These are phyloP conservation scores for Sporothrix protearum DNA, from an alignment of 2,329 filamentous ascomycete species.

Conservation along the genomic window DNA sequence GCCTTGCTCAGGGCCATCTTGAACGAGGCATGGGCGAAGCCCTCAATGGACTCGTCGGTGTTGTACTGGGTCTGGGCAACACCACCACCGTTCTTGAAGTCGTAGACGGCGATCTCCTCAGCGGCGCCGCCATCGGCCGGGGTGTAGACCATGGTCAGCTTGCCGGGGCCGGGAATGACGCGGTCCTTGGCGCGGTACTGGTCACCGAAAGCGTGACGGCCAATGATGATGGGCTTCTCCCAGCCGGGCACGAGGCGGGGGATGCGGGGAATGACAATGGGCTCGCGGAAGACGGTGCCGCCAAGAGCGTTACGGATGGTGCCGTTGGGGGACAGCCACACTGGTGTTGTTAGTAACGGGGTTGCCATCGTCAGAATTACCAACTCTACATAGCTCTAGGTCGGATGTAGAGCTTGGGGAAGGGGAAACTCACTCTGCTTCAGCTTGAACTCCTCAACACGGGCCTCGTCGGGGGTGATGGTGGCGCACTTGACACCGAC, in stretches of 20 bases:
- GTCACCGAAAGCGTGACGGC: conserved; percentile 96
- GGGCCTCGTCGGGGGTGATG: conserved; percentile 95
- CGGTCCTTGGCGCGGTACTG: conserved; percentile 96
- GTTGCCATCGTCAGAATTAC: not conserved
- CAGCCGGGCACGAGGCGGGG: conserved; percentile 93
- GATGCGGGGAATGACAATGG: conserved; percentile 91
- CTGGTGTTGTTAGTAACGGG: conserved; percentile 41
- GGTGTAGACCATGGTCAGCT: conserved; percentile 91
- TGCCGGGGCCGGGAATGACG: conserved; percentile 78
- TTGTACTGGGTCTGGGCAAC: conserved; percentile 97
- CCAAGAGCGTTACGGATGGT: conserved; percentile 74
- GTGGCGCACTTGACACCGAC: conserved; percentile 99
- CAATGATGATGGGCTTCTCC: conserved; percentile 99
- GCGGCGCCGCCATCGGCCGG: conserved; percentile 74
- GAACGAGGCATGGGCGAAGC: conserved; percentile 95
- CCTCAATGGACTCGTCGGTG: conserved; percentile 89
- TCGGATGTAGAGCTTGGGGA: not conserved
- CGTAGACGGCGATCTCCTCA: conserved; percentile 82
- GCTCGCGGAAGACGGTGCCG: conserved; percentile 97
- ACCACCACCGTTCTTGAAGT: conserved; percentile 82
- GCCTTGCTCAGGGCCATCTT: conserved; percentile 86
- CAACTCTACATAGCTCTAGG: not conserved
- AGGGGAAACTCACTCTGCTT: conserved; percentile 76
- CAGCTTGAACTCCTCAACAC: conserved; percentile 96
- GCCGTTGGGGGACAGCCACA: conserved; percentile 98